A percentile compares a stretch with the other conserved stretches of the same genome.
phyloP scores from a whole-genome alignment of 768 basidiomycete species.

The Termitomyces sp. region DNA sequence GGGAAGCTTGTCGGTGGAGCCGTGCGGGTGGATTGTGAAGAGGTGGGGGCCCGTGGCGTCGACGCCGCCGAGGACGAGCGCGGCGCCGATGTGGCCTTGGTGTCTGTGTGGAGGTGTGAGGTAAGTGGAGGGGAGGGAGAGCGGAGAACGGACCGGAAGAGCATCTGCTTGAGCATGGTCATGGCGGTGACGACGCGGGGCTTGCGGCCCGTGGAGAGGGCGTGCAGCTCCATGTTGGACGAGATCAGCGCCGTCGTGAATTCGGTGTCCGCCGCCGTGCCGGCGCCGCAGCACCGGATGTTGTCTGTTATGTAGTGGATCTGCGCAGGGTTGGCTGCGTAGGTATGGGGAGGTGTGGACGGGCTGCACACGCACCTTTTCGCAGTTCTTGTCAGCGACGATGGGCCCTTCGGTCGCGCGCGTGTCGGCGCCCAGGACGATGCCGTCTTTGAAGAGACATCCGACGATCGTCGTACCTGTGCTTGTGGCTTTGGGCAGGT shows the following conservation, averaged over 20 bases:
- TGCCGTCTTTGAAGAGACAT: slow-evolving; percentile 87
- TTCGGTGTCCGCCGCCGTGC: slow-evolving; percentile 96
- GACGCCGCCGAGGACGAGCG: slow-evolving; percentile 95
- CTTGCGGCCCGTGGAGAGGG: slow-evolving; percentile 87
- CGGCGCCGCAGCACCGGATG: slow-evolving; percentile 97
- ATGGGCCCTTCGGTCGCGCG: slow-evolving; percentile 92
- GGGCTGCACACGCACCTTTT: too few relatives aligned
- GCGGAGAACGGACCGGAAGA: slow-evolving; percentile 63
- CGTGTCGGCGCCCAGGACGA: slow-evolving; percentile 95
- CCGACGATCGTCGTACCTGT: slow-evolving; percentile 99
- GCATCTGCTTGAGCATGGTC: slow-evolving; percentile 98
- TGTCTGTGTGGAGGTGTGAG: slow-evolving; percentile 45
- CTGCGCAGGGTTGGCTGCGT: too few relatives aligned
- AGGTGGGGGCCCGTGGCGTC: too few relatives aligned
- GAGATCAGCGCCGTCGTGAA: slow-evolving; percentile 95
- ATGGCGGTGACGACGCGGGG: slow-evolving; percentile 96
- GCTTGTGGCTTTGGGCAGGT: slow-evolving; percentile 80
- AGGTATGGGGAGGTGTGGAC: slow-evolving; percentile 1
- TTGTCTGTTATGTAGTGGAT: slow-evolving; percentile 96
- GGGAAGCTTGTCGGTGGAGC: too few relatives aligned
- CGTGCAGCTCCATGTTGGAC: slow-evolving; percentile 93
- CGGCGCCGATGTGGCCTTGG: slow-evolving; percentile 92
- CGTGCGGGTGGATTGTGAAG: too few relatives aligned
- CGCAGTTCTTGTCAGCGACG: slow-evolving; percentile 99
- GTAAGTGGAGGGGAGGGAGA: not conserved